phyloP scores from a whole-genome alignment of 2,329 filamentous ascomycete genomes.

The Xylariaceae sp. region DNA sequence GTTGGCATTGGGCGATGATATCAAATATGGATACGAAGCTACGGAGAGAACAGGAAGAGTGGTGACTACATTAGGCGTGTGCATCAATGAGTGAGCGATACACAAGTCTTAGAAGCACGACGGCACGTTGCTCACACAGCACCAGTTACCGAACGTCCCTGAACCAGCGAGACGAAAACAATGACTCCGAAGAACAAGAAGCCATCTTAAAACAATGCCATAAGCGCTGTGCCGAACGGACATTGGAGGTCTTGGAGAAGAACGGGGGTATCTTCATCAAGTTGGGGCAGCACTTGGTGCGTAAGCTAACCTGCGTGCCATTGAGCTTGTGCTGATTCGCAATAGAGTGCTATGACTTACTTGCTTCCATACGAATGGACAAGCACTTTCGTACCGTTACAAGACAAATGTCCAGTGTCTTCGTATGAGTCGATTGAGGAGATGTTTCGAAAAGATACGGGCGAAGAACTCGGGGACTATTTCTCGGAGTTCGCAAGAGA shows the following conservation, averaged over 20 bases:
- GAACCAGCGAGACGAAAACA: conserved; percentile 59
- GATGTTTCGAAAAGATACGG: conserved; percentile 85
- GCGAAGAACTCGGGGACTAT: conserved; percentile 70
- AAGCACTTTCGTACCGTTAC: conserved; percentile 88
- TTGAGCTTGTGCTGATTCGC: not conserved
- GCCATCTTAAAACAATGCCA: conserved; percentile 77
- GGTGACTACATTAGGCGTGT: conserved; percentile 66
- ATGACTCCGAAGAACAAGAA: conserved; percentile 62
- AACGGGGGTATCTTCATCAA: conserved; percentile 99
- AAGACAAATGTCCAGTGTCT: conserved; percentile 93
- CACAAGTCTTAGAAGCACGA: no score
- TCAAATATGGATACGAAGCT: conserved; percentile 71
- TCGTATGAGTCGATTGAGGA: conserved; percentile 79
- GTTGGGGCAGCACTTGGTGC: conserved; percentile 83
- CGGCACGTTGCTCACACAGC: not conserved
- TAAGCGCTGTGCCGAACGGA: conserved; percentile 85
- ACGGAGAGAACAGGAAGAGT: conserved; percentile 77
- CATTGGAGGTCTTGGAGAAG: conserved; percentile 81
- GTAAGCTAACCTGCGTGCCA: conserved; percentile 2
- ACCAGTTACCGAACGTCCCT: conserved; percentile 81
- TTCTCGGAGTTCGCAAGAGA: conserved; percentile 78
- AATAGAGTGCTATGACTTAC: conserved; percentile 87
- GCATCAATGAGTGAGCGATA: conserved; percentile 75
- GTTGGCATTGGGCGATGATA: conserved; percentile 60
- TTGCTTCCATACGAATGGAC: conserved; percentile 90